A percentile compares a stretch with the other conserved stretches of the same genome.
Evolutionary conservation across 805 yeast species (phyloP).

Genomic region (Cyberlindnera mycetangii): DNA sequence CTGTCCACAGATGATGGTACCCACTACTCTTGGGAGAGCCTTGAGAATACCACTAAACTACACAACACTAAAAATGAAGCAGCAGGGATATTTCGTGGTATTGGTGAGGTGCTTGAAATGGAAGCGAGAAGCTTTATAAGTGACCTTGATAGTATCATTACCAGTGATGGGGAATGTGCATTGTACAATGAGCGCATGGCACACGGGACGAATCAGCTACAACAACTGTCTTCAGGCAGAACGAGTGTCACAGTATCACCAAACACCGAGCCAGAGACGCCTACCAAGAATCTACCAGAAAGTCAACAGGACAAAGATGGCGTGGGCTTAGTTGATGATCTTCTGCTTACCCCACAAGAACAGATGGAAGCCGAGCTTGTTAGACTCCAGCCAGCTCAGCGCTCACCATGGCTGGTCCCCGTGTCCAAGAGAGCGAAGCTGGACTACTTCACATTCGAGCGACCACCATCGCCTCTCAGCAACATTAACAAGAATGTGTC

Average conservation of each 20-base stretch:
- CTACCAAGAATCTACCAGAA: background rate
- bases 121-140: slow-evolving; percentile 9
- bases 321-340: background rate
- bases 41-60: slow-evolving; percentile 4
- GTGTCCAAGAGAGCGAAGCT: background rate
- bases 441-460: background rate
- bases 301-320: background rate
- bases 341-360: too few relatives aligned
- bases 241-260: background rate
- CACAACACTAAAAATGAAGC: slow-evolving; percentile 2
- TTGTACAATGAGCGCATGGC: background rate
- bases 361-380: too few relatives aligned
- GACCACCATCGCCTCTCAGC: background rate
- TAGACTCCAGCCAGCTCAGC: too few relatives aligned
- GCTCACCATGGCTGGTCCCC: background rate
- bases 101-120: slow-evolving; percentile 6
- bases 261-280: background rate
- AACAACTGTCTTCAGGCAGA: background rate
- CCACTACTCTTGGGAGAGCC: slow-evolving; percentile 9
- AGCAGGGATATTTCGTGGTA: slow-evolving; percentile 3
- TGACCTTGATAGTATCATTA: background rate
- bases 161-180: background rate
- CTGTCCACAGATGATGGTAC: background rate
- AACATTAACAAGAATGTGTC: too few relatives aligned
- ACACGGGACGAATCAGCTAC: background rate